Evolutionary conservation across 2,329 filamentous ascomycete species (phyloP), one percentile per base, ranked within the genome.

Genomic region (Pseudogymnoascus sp.): DNA sequence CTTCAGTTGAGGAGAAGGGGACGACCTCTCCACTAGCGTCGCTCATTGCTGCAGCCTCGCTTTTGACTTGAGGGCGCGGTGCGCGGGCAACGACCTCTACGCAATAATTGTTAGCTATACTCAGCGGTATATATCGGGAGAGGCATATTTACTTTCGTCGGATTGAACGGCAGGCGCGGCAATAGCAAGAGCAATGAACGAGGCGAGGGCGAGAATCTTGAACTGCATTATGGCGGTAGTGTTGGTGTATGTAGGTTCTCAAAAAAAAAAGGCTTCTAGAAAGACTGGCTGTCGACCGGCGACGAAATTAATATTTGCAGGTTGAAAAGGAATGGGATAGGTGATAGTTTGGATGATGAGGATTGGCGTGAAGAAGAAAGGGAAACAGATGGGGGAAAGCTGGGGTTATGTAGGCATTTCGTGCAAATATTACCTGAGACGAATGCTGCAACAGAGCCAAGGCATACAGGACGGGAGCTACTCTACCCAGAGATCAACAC

Each of bases 141-240:
- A 12, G 28, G 47, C n/a, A 33, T 53, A 4, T 33, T 33, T 33
- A 53, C 47, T 25, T 33, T 8, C 47, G 25, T 8, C 28, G 9
- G 47, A 53, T 18, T 33, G 28, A 53, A 33, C 25, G n/a, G 47
- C 47, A 28, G 47, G 47, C 25, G 47, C 47, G 5, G 47, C 47
- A 53, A 53, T 6, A 9, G 47, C 47, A 30, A 53, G 9, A 33
- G 47, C 28, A n/a, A 53, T 2, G 28, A 53, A 53, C n/a, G 47
- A 53, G 5, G 47, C 47, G 12, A 53, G 11, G 28, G 47, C 28
- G 47, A 53, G 25, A 18, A 53, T 53, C 25, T 53, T 18, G 28
- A 53, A 53, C 47, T 53, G 47, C 47, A 53, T 53, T 53, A 20
- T 53, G 47, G 47, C 47, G 47, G 47, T 53, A 28, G n/a, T 53